Base-by-base conservation (phyloP, 192 early-diverging fungal genomes). In the Umbelopsis vinacea region DNA sequence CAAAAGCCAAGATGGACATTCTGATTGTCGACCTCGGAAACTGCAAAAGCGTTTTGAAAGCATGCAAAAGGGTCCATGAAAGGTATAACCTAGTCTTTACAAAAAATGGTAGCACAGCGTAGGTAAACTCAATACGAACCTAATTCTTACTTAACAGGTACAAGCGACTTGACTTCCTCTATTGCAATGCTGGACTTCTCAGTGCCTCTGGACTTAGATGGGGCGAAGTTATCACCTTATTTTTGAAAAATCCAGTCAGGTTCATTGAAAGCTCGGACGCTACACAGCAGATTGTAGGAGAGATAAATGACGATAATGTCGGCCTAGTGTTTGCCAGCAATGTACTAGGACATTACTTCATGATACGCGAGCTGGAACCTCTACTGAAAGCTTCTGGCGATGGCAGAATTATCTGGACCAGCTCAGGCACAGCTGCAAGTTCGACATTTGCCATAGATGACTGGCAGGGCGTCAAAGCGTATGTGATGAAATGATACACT, bases 281-380 rank as follows among this genome's bases (percentile, higher is more conserved):
- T n/a, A 33, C 85, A 21, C 55, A 80, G 4, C 87, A 88, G 35
- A 74, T 75, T 1, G 71, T 79, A n/a, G 83, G 84, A 12, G 75
- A 83, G 26, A 37, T 83, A 4, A 88, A 76, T 7, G 57, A 75
- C 21, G 87, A 88, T 60, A 84, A 82, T 1, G 70, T 88, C 54
- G 87, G 85, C 0, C 77, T 81, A 46, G 84, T 84, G 7, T 78
- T 88, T 53, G 85, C 83, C 17, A 77, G 79, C 45, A 88, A 88
- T 74, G 73, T 88, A 8, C 86, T 88, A 80, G 87, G 87, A 15
- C 87, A 88, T 52, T 88, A 84, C 70, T 23, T 88, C 4, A 86
- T 88, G 85, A 82, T 86, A 43, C 81, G 78, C 17, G 85, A 84
- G 67, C 48, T 88, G 1, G 87, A 86, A 50, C 69, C 73, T 19